Evolutionary conservation across 2,329 filamentous ascomycete species (phyloP).

Genomic region (Fusarium torreyae): DNA sequence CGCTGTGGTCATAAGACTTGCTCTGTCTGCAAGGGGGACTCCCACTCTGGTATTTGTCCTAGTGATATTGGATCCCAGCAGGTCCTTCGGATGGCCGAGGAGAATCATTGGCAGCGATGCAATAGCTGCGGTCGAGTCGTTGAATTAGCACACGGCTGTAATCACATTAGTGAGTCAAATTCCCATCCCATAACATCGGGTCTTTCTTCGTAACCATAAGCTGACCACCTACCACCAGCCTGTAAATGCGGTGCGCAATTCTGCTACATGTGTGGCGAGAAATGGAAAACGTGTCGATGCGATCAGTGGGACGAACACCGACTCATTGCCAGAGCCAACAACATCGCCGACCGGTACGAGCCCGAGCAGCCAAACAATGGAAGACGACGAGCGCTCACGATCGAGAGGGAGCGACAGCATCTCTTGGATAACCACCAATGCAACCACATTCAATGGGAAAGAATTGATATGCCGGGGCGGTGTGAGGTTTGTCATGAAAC

Average conservation of each 20-base stretch:
- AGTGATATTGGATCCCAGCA: conserved; percentile 58
- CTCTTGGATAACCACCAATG: no score
- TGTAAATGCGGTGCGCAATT: conserved; percentile 64
- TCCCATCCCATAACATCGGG: not conserved
- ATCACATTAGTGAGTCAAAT: conserved; percentile 68
- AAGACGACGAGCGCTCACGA: no score
- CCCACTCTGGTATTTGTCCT: conserved; percentile 64
- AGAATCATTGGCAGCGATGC: conserved; percentile 67
- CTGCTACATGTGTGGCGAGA: conserved; percentile 62
- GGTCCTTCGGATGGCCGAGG: conserved; percentile 57
- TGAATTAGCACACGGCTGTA: conserved; percentile 65
- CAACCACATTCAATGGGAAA: no score
- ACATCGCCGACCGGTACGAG: no score
- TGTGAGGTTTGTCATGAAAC: no score
- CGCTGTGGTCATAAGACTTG: conserved; percentile 64
- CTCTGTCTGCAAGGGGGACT: conserved; percentile 61
- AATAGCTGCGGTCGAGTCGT: conserved; percentile 61
- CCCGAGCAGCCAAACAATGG: no score
- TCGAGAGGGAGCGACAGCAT: no score
- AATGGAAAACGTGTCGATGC: conserved; percentile 58
- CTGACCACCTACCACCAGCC: conserved; percentile 48
- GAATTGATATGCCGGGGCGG: no score
- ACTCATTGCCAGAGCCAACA: no score
- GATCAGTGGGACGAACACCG: no score
- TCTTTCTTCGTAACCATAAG: no score